Evolutionary conservation across 2,329 filamentous ascomycete species (phyloP).

Genomic region (Pyrenochaeta sp.): DNA sequence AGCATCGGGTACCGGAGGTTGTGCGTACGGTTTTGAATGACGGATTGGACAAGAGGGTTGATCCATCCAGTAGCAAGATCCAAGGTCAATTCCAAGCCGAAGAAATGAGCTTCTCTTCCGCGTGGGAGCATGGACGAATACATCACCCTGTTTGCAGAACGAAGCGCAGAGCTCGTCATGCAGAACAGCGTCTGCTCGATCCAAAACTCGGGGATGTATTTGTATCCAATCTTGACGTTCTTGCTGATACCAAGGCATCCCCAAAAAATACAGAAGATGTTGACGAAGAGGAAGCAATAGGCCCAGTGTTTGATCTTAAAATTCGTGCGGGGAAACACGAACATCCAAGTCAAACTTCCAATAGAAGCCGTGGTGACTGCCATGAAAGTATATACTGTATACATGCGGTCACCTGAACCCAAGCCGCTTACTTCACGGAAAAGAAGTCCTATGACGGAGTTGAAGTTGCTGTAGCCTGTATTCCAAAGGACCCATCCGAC

Average conservation of each 20-base stretch:
- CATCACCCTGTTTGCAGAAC: conserved; percentile 7
- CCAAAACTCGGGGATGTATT: conserved; percentile 7
- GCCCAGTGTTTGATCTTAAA: conserved; percentile 12
- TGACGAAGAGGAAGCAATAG: conserved; percentile 5
- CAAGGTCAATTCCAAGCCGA: conserved; percentile 7
- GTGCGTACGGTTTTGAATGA: conserved; percentile 7
- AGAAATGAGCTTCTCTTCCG: conserved; percentile 8
- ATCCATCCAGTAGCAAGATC: conserved; percentile 9
- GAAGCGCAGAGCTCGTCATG: conserved; percentile 8
- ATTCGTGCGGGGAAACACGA: conserved; percentile 16
- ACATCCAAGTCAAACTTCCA: conserved; percentile 23
- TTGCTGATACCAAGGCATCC: conserved; percentile 7
- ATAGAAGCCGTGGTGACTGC: conserved; percentile 22
- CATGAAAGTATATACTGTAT: conserved; percentile 25
- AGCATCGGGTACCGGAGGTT: conserved; percentile 9
- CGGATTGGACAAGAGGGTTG: conserved; percentile 6
- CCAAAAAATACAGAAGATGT: conserved; percentile 9
- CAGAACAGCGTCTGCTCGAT: conserved; percentile 8
- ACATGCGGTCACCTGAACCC: conserved; percentile 17
- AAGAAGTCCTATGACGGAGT: conserved; percentile 13
- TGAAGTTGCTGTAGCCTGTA: conserved; percentile 26
- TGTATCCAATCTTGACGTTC: conserved; percentile 10
- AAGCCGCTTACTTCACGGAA: conserved; percentile 28
- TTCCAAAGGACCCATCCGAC: conserved; percentile 32
- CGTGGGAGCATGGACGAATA: conserved; percentile 7